Evolutionary conservation across 83 land plant species (phyloP).

Genomic region (Thuja plicata): DNA sequence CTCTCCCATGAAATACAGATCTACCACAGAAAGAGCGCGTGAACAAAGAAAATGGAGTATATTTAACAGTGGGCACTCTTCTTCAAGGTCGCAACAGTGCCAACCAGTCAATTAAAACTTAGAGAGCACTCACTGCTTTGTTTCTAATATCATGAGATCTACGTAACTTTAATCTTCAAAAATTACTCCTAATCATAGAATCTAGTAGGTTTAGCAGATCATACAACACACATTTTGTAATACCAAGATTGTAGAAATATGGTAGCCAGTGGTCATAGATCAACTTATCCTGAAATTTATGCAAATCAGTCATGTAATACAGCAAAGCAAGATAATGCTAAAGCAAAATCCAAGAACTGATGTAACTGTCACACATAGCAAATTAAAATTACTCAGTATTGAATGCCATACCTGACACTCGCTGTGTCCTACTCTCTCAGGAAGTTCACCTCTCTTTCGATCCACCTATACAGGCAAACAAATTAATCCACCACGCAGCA

Average conservation of each 20-base stretch:
- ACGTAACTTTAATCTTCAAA: background rate
- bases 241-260: background rate
- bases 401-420: background rate
- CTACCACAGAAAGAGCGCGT: background rate
- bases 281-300: too few relatives aligned
- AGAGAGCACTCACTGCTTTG: background rate
- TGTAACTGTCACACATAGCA: background rate
- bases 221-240: background rate
- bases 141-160: background rate
- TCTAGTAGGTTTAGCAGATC: too few relatives aligned
- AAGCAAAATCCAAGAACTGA: background rate
- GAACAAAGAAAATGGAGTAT: background rate
- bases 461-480: constrained; percentile 2
- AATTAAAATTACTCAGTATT: background rate
- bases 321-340: background rate
- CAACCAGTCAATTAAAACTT: background rate
- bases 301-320: background rate
- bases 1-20: background rate
- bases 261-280: background rate
- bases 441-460: constrained; percentile 3
- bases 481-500: background rate
- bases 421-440: background rate
- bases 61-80: background rate
- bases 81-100: background rate
- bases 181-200: background rate